phyloP scores from a whole-genome alignment of 1,139 yeast genomes.

The Saccharomyces hybrid region DNA sequence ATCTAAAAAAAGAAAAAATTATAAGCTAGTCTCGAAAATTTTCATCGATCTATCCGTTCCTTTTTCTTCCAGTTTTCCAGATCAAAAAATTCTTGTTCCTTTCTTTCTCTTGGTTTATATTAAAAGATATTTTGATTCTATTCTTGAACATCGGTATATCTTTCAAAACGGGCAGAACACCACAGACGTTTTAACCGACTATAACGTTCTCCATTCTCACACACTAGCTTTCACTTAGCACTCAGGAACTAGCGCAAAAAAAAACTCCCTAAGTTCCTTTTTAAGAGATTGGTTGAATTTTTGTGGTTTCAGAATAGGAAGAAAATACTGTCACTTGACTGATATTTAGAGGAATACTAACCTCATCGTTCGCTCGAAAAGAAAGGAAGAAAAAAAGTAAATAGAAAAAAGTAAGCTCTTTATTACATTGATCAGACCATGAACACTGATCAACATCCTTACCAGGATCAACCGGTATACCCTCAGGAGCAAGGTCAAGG shows the following conservation, averaged over 20 bases:
- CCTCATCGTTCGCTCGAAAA: not conserved
- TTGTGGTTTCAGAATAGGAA: not conserved
- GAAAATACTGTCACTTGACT: not conserved
- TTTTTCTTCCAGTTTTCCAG: not conserved
- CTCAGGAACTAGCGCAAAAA: not conserved
- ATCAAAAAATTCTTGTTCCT: not conserved
- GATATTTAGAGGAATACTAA: not conserved
- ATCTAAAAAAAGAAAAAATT: not conserved
- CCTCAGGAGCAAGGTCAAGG: slow-evolving; percentile 1
- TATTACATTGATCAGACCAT: slow-evolving; percentile 4
- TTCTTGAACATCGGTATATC: not conserved
- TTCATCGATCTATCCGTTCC: not conserved
- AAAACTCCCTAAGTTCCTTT: not conserved
- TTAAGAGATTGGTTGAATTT: not conserved
- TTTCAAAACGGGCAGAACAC: not conserved
- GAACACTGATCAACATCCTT: slow-evolving; percentile 1
- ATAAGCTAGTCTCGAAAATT: not conserved
- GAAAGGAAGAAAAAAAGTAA: not conserved
- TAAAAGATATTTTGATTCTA: not conserved
- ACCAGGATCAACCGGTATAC: slow-evolving; percentile 1
- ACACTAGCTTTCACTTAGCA: not conserved
- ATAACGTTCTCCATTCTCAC: not conserved
- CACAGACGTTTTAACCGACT: not conserved
- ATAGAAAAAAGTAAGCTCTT: too few relatives aligned
- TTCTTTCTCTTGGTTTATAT: not conserved